Conservation (phyloP, 371 early-diverging fungal species). For the Mucor irregularis region DNA sequence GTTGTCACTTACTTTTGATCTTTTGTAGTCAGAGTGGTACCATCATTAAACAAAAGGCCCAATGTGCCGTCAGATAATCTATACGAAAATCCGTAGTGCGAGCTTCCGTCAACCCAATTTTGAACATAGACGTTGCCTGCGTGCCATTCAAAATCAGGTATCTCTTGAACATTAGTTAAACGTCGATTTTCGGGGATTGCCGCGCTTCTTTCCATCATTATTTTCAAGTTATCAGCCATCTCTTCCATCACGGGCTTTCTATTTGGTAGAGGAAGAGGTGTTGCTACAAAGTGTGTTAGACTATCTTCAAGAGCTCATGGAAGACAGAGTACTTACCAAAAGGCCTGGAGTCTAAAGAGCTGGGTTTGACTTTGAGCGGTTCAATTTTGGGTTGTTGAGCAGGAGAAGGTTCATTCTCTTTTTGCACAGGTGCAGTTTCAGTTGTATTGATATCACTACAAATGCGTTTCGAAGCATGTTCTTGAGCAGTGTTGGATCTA, state of each 20-base stretch:
- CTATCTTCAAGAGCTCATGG: background rate
- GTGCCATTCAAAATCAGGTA: slow-evolving; percentile 10
- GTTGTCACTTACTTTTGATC: background rate
- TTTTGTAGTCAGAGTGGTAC: slow-evolving; percentile 44
- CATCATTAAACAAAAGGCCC: slow-evolving; percentile 88
- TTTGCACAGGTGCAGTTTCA: background rate
- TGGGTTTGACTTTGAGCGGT: background rate
- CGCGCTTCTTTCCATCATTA: slow-evolving; percentile 3
- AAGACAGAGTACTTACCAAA: slow-evolving; percentile 7
- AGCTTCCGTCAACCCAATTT: slow-evolving; percentile 77
- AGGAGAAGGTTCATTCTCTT: background rate
- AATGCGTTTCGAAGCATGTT: background rate
- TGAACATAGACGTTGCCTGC: slow-evolving; percentile 56
- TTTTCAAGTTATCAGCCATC: slow-evolving; percentile 15
- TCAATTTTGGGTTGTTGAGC: background rate
- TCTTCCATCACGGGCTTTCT: slow-evolving; percentile 16
- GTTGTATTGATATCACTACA: slow-evolving; percentile 1
- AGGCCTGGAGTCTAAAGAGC: background rate
- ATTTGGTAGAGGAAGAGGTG: background rate
- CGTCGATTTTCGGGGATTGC: background rate
- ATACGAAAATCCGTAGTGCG: slow-evolving; percentile 85
- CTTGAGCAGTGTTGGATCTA: background rate
- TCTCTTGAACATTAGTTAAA: background rate
- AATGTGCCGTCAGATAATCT: slow-evolving; percentile 73
- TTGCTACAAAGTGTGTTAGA: background rate